Percentiles rank a stretch among this genome's conserved stretches.
Evolutionary conservation across 768 basidiomycete species (phyloP).

Genomic region (Boletellus ananas): DNA sequence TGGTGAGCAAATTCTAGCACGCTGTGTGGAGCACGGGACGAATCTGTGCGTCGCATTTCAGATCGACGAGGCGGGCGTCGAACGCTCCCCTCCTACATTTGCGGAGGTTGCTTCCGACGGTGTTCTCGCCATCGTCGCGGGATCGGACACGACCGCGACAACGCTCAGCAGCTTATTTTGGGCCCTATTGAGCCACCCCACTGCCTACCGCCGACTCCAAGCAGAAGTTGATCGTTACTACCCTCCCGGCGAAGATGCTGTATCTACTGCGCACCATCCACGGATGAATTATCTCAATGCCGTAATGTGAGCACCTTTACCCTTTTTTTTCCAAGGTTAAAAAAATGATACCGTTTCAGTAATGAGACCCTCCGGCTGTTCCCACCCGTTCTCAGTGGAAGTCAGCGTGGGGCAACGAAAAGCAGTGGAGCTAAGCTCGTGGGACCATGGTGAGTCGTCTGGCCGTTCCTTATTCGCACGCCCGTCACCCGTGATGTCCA

Average conservation of each 20-base stretch:
- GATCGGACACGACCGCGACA: constrained; percentile 43
- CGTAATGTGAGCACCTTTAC: constrained; percentile 27
- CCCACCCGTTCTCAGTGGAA: constrained; percentile 47
- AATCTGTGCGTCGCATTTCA: constrained; percentile 7
- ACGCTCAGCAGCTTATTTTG: constrained; percentile 36
- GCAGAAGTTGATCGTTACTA: constrained; percentile 40
- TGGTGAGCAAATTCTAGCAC: constrained; percentile 23
- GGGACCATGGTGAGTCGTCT: constrained; percentile 37
- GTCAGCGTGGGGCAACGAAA: constrained; percentile 38
- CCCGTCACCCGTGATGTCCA: constrained; percentile 21
- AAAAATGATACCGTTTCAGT: constrained; percentile 28
- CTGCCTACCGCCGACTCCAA: constrained; percentile 32
- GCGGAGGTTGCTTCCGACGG: constrained; percentile 39
- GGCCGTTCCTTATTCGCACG: not conserved
- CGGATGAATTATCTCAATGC: constrained; percentile 33
- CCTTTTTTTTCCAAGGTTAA: not conserved
- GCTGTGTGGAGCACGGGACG: not conserved
- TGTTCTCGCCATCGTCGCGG: constrained; percentile 41
- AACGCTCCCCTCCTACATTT: constrained; percentile 33
- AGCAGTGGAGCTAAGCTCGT: constrained; percentile 36
- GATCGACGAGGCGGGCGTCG: constrained; percentile 41
- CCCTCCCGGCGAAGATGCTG: constrained; percentile 32
- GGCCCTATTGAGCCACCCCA: constrained; percentile 33
- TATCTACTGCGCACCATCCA: constrained; percentile 27
- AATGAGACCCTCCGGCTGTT: constrained; percentile 49